These are phyloP conservation scores for Fraxinus baroniana DNA, from an alignment of 305 asterid genomes.

Conservation along the genomic window DNA sequence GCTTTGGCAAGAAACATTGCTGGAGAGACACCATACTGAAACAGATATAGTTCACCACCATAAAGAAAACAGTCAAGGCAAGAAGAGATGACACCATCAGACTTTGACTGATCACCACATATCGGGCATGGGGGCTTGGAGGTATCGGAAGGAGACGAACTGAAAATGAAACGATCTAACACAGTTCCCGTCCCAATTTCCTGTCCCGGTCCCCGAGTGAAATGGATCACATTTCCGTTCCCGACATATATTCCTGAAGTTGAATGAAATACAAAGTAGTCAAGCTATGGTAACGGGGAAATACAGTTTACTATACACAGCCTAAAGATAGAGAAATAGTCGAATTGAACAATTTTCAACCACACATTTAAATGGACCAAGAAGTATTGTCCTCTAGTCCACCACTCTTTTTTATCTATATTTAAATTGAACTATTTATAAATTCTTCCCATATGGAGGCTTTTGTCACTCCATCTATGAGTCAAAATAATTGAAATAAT, in stretches of 20 bases:
- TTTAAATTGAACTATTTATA: background rate
- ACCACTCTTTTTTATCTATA: background rate
- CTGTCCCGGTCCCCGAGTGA: slow-evolving; percentile 81
- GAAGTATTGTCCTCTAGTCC: background rate
- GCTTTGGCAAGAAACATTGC: slow-evolving; percentile 61
- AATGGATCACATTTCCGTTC: slow-evolving; percentile 68
- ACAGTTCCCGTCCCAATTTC: slow-evolving; percentile 85
- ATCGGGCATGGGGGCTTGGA: slow-evolving; percentile 59
- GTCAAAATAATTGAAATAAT: background rate
- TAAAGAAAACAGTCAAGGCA: slow-evolving; percentile 87
- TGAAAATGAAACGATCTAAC: slow-evolving; percentile 56
- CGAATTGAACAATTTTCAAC: too few relatives aligned
- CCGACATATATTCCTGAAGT: slow-evolving; percentile 76
- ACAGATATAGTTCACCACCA: slow-evolving; percentile 62
- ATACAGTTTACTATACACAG: too few relatives aligned
- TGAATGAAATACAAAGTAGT: slow-evolving; percentile 21
- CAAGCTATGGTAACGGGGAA: too few relatives aligned
- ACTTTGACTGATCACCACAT: slow-evolving; percentile 70
- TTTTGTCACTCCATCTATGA: background rate
- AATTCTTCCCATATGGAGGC: background rate
- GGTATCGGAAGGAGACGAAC: slow-evolving; percentile 59
- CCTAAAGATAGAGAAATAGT: too few relatives aligned
- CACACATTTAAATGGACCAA: background rate
- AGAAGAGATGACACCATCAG: slow-evolving; percentile 73
- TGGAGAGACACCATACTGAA: slow-evolving; percentile 60